phyloP scores from a whole-genome alignment of 1,139 yeast species.

The Wickerhamomyces sp. region DNA sequence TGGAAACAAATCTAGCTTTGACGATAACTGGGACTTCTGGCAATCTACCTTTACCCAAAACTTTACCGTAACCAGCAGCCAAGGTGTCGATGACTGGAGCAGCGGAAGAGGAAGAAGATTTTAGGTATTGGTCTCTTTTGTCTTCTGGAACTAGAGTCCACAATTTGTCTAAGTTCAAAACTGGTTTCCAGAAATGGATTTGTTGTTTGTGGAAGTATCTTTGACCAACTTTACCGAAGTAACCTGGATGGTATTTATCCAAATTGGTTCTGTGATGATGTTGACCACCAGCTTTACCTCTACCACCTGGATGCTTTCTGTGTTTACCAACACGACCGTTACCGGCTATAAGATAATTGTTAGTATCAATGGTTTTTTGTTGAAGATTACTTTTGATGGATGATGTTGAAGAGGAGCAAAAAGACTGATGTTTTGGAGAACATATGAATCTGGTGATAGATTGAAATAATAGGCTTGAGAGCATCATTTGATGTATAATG shows the following conservation, averaged over 20 bases:
- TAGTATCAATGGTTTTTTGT: too few species aligned
- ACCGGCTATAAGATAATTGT: conserved; percentile 73
- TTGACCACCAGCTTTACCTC: conserved; percentile 99
- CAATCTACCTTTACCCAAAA: conserved; percentile 98
- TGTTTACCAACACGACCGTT: conserved; percentile 99
- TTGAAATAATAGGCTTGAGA: too few species aligned
- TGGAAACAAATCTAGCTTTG: conserved; percentile 98
- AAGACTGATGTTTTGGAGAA: too few species aligned
- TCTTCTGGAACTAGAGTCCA: conserved; percentile 96
- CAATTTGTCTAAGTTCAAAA: conserved; percentile 96
- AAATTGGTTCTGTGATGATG: conserved; percentile 99
- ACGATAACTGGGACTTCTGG: conserved; percentile 99
- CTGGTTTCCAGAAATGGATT: conserved; percentile 97
- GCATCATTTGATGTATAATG: too few species aligned
- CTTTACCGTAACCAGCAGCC: conserved; percentile 99
- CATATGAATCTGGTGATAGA: too few species aligned
- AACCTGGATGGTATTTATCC: conserved; percentile 99
- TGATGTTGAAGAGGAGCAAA: too few species aligned
- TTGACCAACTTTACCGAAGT: conserved; percentile 99
- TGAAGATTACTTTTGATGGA: too few species aligned
- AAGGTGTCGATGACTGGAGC: conserved; percentile 99
- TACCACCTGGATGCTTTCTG: conserved; percentile 99
- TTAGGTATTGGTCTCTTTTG: conserved; percentile 91
- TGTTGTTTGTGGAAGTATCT: conserved; percentile 99
- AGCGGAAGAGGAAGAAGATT: conserved; percentile 78